Conservation (phyloP, 306 rosid genomes). For the Castanea sativa region DNA sequence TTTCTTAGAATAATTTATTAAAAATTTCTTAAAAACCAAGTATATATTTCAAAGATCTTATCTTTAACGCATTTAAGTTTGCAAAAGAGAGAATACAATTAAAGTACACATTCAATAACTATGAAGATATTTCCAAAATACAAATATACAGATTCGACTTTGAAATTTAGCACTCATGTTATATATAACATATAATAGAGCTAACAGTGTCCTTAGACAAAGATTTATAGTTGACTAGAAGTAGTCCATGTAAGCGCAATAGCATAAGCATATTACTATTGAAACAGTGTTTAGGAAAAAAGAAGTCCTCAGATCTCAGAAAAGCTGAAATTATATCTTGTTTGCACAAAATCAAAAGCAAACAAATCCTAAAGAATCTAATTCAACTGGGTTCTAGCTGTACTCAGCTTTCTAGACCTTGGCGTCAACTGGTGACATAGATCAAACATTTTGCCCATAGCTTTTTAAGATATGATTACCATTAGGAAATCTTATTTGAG, state of each 20-base stretch:
- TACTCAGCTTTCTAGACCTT: slow-evolving; percentile 54
- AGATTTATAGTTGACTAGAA: not conserved
- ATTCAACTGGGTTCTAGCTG: slow-evolving; percentile 57
- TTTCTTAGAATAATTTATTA: too few species aligned
- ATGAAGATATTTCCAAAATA: not conserved
- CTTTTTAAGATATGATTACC: slow-evolving; percentile 55
- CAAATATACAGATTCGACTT: not conserved
- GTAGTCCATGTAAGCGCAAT: slow-evolving; percentile 12
- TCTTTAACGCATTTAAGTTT: not conserved
- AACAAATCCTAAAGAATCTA: slow-evolving; percentile 44
- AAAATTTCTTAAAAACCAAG: not conserved
- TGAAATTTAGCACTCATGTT: not conserved
- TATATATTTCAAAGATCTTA: not conserved
- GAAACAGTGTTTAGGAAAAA: slow-evolving; percentile 20
- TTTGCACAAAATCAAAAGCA: slow-evolving; percentile 20
- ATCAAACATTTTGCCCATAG: slow-evolving; percentile 47
- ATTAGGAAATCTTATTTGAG: slow-evolving; percentile 29
- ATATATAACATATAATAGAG: not conserved
- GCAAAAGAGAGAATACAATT: not conserved
- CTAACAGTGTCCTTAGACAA: not conserved
- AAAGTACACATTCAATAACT: not conserved
- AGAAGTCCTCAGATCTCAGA: slow-evolving; percentile 28
- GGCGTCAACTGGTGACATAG: slow-evolving; percentile 49
- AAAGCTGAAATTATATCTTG: slow-evolving; percentile 21
- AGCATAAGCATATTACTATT: slow-evolving; percentile 1